Base-by-base conservation (phyloP, 441 rosid species). In the Pelargonium citronellum region DNA sequence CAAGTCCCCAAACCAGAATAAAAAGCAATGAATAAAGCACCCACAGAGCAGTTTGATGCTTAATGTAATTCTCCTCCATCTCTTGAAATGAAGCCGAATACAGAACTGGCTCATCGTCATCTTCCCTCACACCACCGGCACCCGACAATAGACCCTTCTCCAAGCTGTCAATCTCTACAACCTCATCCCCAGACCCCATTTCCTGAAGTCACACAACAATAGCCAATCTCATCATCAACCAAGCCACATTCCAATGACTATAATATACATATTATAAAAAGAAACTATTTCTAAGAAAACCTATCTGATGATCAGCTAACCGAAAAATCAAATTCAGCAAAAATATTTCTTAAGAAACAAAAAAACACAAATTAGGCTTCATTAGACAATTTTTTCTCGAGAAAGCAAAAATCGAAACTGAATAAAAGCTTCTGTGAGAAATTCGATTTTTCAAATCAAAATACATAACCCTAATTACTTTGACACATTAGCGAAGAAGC, bases 1-100 rank as follows among this genome's bases (percentile, higher is more conserved):
- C 93, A 58, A 88, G 78, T 3, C 91, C 91, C 89, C 88, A 88
- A 73, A 86, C 93, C 77, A 87, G 62, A 13, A 86, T 57, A 7
- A 89, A 70, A 62, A 80, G 81, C 87, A 89, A 71, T 7, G 91
- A 89, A 75, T 82, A 85, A 10, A 84, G 74, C 67, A 84, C 82
- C 91, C 95, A 87, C 15, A 73, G 87, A 24, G 80, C 79, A 0
- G 91, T 87, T 64, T 82, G 90, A 68, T 82, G 76, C 73, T 86
- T 81, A 16, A 87, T 77, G 68, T 82, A 89, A 67, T 77, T 75
- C 46, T 85, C 91, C 66, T 87, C 91, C 80, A 75, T 83, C 46
- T 86, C 91, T 27, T 16, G 74, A 41, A 89, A 89, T 5, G 89
- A 84, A 4, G 90, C 91, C 53, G 81, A 46, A 51, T 84, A 87